Evolutionary conservation across 192 early-diverging fungal genomes (phyloP).

Genomic region (Backusella tuberculispora): DNA sequence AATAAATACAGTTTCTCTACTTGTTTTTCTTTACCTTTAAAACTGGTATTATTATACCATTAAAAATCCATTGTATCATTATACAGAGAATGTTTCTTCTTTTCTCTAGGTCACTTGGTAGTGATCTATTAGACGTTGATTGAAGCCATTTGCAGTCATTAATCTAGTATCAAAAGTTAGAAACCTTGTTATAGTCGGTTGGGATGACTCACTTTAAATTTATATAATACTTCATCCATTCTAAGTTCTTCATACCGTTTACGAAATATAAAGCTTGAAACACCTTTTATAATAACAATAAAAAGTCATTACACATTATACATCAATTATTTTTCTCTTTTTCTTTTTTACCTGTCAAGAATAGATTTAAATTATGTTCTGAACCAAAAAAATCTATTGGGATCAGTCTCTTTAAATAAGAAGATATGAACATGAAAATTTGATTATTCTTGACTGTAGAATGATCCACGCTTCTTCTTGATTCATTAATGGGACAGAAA

Average conservation of each 20-base stretch:
- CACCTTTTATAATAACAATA: too few relatives aligned
- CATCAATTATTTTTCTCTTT: too few relatives aligned
- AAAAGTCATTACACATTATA: too few relatives aligned
- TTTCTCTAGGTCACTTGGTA: not conserved
- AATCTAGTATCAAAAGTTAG: not conserved
- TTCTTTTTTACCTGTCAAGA: not conserved
- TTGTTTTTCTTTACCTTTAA: not conserved
- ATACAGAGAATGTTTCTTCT: not conserved
- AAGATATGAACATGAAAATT: not conserved
- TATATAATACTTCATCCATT: not conserved
- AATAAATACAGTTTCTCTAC: not conserved
- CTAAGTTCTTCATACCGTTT: not conserved
- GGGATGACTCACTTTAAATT: not conserved
- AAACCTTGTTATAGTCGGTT: not conserved
- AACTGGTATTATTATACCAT: not conserved
- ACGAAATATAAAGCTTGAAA: not conserved
- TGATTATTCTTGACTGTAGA: not conserved
- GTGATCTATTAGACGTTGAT: not conserved
- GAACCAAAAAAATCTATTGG: not conserved
- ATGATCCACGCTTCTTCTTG: not conserved
- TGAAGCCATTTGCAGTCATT: not conserved
- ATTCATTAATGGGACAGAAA: not conserved
- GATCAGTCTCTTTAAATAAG: not conserved
- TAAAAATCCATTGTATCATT: conserved; percentile 4
- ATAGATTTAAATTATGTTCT: not conserved